Base-by-base conservation (phyloP, 495 filamentous ascomycete species). In the Tricharina praecox region DNA sequence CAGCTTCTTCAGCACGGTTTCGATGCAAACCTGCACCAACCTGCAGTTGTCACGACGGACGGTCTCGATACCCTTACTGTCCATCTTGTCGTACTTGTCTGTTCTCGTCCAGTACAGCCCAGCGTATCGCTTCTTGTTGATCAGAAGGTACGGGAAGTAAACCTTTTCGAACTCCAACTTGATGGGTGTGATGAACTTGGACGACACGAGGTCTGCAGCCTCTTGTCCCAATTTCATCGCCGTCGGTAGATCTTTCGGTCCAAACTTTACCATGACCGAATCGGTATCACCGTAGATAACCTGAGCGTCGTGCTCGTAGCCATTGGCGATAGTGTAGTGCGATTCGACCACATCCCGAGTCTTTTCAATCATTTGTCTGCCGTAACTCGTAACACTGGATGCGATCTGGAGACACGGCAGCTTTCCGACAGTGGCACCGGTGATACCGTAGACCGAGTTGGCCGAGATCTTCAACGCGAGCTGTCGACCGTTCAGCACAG, bases 131-230 rank as follows among this genome's bases (percentile, higher is more conserved):
- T 99, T 99, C 67, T 99, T 99, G 75, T 99, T 99, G 75, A 99
- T 99, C 34, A 99, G 70, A 25, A 99, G 72, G 62, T 99, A 99
- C 0, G 90, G 90, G 60, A 82, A 99, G 64, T 99, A 99, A 1
- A 99, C 90, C 64, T 99, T 99, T 60, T 99, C 90, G 67, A 99
- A 99, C 61, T 99, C 90, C 15, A 99, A 74, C 66, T 95, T 99
- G 69, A 99, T 99, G 4, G 90, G 90, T 53, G 80, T 85, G 62
- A 85, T 67, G 64, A 97, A 97, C 60, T 94, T 93, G 19, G 73
- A 68, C 0, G 88, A 95, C 4, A 99, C 90, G 53, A 63, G 90
- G 21, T 76, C 70, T 3, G 90, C 79, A 1, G 90, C 90, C 59
- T 99, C 85, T 58, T 92, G 70, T 3, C 90, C 90, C 24, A 96